Conservation (phyloP, 805 yeast genomes). For the Zygosaccharomyces gambellarensis region DNA sequence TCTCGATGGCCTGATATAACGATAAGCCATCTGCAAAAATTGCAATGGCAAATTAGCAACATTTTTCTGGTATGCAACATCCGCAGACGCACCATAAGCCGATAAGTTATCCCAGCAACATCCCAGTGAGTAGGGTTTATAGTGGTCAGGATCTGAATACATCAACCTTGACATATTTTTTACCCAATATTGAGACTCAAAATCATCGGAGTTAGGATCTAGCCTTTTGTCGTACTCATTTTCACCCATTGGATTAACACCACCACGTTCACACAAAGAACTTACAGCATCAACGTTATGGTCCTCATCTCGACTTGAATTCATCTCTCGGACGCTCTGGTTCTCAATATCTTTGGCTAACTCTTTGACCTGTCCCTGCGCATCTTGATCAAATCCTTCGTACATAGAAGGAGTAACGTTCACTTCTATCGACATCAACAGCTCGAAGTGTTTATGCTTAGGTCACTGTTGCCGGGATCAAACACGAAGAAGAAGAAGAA, state of each 20-base stretch:
- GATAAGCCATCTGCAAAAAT: constrained; percentile 18
- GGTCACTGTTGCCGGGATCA: neutral
- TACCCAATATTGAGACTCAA: constrained; percentile 62
- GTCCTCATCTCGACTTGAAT: neutral
- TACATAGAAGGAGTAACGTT: constrained; percentile 16
- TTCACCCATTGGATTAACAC: constrained; percentile 26
- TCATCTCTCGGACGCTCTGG: constrained; percentile 6
- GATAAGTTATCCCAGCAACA: constrained; percentile 54
- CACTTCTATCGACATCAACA: neutral
- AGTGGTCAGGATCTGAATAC: constrained; percentile 55
- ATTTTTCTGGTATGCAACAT: constrained; percentile 62
- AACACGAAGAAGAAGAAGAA: too few species aligned
- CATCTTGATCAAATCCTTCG: constrained; percentile 37
- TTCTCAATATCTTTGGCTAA: constrained; percentile 32
- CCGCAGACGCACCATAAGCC: constrained; percentile 62
- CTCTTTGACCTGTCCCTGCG: constrained; percentile 35
- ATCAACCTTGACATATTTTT: constrained; percentile 53
- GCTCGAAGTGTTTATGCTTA: neutral
- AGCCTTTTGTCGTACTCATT: constrained; percentile 38
- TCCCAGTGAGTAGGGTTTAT: constrained; percentile 56
- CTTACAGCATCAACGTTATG: neutral
- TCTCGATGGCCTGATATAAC: constrained; percentile 22
- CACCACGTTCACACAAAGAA: constrained; percentile 3
- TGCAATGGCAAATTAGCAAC: constrained; percentile 43
- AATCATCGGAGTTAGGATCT: constrained; percentile 56